These are phyloP conservation scores for Neolentinus lepideus DNA, from an alignment of 1,284 basidiomycete species.

Conservation along the genomic window DNA sequence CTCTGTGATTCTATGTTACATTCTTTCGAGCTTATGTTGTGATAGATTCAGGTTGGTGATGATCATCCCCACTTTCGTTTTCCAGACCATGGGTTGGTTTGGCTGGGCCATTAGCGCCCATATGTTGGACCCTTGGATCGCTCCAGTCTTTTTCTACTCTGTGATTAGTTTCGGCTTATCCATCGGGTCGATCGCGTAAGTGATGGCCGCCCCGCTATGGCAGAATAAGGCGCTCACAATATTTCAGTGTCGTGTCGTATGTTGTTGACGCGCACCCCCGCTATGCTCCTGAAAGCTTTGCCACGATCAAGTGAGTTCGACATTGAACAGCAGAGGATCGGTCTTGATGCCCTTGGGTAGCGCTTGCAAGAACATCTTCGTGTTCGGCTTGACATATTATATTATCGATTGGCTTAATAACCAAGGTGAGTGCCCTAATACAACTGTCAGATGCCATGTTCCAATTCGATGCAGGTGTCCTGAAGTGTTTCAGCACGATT, in stretches of 20 bases:
- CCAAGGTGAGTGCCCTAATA: slow-evolving; percentile 7
- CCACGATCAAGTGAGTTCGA: slow-evolving; percentile 7
- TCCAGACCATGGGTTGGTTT: slow-evolving; percentile 12
- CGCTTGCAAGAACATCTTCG: slow-evolving; percentile 9
- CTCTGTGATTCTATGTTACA: background rate
- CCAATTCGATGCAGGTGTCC: slow-evolving; percentile 5
- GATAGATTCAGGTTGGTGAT: slow-evolving; percentile 10
- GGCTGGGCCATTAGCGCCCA: slow-evolving; percentile 12
- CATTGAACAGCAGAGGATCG: background rate
- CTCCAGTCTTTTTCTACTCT: slow-evolving; percentile 7
- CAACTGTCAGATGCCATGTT: background rate
- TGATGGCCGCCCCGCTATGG: background rate
- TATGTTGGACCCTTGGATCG: slow-evolving; percentile 7
- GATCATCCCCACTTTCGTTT: slow-evolving; percentile 9
- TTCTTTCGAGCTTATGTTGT: background rate
- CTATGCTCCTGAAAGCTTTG: slow-evolving; percentile 9
- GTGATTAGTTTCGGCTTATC: slow-evolving; percentile 7
- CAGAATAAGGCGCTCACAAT: background rate
- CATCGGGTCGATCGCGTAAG: slow-evolving; percentile 6
- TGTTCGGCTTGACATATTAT: slow-evolving; percentile 7
- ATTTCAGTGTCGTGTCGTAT: slow-evolving; percentile 7
- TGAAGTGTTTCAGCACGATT: slow-evolving; percentile 10
- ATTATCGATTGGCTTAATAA: slow-evolving; percentile 4
- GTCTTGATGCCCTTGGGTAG: background rate
- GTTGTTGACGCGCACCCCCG: slow-evolving; percentile 7